These are phyloP conservation scores for Claviceps digitariae DNA, from an alignment of 2,329 filamentous ascomycete genomes.

Conservation along the genomic window DNA sequence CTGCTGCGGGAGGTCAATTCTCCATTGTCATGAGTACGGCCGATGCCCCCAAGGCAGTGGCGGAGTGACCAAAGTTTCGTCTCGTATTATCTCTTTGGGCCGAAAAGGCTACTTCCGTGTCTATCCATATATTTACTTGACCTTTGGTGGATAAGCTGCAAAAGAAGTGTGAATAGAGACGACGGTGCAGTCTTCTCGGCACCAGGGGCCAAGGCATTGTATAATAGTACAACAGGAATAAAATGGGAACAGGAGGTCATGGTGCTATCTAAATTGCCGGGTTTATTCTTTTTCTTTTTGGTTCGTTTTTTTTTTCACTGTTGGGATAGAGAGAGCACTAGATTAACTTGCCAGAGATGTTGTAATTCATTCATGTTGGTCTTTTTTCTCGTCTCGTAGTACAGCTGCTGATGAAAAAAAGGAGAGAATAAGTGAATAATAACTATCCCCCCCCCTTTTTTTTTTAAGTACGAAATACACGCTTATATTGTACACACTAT, in stretches of 20 bases:
- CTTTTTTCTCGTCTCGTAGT: no score
- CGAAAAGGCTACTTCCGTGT: no score
- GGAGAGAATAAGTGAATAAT: no score
- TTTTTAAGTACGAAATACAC: no score
- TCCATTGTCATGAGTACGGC: constrained; percentile 44
- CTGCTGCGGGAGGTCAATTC: constrained; percentile 82
- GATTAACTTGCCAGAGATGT: neutral
- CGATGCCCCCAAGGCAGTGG: constrained; percentile 2
- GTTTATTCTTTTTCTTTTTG: neutral
- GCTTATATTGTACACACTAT: no score
- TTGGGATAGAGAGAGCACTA: neutral
- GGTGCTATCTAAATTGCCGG: neutral
- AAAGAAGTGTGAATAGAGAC: no score
- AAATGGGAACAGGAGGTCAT: neutral
- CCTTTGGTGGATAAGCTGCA: no score
- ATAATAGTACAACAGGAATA: neutral
- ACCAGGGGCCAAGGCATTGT: neutral
- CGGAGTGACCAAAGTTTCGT: neutral
- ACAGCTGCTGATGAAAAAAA: no score
- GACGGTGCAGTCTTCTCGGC: no score
- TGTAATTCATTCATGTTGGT: neutral
- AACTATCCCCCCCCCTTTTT: no score
- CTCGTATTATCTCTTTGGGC: no score
- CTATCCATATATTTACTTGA: no score
- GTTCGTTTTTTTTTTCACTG: neutral